These are phyloP conservation scores for Diaporthe sp. DNA, from an alignment of 2,329 filamentous ascomycete species.

Conservation along the genomic window DNA sequence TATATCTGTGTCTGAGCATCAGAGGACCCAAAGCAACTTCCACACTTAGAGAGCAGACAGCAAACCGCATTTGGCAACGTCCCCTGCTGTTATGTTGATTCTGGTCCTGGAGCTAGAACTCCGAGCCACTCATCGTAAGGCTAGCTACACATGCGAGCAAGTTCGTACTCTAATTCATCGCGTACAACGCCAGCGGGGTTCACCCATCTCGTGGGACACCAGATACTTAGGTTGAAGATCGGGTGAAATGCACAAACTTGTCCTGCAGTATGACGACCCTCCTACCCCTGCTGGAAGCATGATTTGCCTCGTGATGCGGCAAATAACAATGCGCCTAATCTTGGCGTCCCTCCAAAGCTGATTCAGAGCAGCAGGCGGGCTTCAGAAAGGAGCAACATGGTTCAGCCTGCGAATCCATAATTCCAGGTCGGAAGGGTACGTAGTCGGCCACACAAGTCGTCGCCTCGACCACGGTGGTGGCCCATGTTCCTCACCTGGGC, in stretches of 20 bases:
- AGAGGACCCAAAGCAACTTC: no score
- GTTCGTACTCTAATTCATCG: fast-evolving
- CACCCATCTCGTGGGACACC: neutral
- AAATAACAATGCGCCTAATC: neutral
- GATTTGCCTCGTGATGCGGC: neutral
- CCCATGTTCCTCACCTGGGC: neutral
- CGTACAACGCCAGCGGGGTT: neutral
- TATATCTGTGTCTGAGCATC: neutral
- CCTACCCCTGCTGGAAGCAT: no score
- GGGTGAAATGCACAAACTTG: neutral
- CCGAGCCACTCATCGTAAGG: neutral
- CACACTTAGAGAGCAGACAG: neutral
- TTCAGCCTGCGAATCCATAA: no score
- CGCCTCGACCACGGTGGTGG: neutral
- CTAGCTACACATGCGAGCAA: neutral
- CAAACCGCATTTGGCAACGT: no score
- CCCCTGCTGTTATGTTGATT: neutral
- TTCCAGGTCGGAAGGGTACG: no score
- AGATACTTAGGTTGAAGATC: fast-evolving
- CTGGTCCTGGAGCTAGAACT: neutral
- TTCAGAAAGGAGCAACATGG: no score
- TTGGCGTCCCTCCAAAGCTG: neutral
- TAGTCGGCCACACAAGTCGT: neutral
- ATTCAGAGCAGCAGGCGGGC: neutral
- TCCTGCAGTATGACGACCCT: neutral